These are phyloP conservation scores for Diaporthe caulivora DNA, from an alignment of 2,329 filamentous ascomycete genomes.

Conservation along the genomic window DNA sequence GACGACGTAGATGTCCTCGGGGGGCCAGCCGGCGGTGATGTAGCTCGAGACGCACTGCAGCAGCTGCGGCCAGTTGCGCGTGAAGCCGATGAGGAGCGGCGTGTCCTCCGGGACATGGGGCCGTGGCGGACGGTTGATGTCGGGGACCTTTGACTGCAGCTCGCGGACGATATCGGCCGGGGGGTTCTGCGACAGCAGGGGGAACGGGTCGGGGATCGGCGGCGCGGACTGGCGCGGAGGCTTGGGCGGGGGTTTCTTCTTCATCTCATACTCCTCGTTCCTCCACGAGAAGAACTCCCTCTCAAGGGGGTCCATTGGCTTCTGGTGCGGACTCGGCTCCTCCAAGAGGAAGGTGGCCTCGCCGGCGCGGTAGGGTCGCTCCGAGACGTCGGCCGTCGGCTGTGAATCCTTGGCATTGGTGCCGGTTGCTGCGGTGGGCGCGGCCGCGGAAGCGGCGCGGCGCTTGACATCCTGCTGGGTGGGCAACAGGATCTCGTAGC, in stretches of 20 bases:
- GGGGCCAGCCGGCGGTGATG: slow-evolving; percentile 67
- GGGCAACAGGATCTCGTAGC: slow-evolving; percentile 39
- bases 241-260: slow-evolving; percentile 49
- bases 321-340: slow-evolving; percentile 36
- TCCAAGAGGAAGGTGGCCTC: slow-evolving; percentile 21
- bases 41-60: slow-evolving; percentile 66
- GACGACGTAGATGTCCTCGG: slow-evolving; percentile 64
- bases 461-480: slow-evolving; percentile 36
- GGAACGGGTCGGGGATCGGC: slow-evolving; percentile 54
- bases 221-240: slow-evolving; percentile 44
- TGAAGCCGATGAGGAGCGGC: slow-evolving; percentile 64
- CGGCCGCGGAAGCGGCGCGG: slow-evolving; percentile 3
- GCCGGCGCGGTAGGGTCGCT: neutral
- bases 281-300: slow-evolving; percentile 37
- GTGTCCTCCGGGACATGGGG: slow-evolving; percentile 52
- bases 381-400: slow-evolving; percentile 9
- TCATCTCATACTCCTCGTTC: slow-evolving; percentile 35
- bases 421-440: neutral
- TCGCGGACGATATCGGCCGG: slow-evolving; percentile 41
- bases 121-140: slow-evolving; percentile 50
- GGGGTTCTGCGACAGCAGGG: slow-evolving; percentile 49
- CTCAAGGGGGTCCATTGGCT: slow-evolving; percentile 38
- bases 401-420: slow-evolving; percentile 11
- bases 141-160: slow-evolving; percentile 41
- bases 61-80: slow-evolving; percentile 63